Conservation (phyloP, 2,329 filamentous ascomycete genomes). For the Neonectria punicea region DNA sequence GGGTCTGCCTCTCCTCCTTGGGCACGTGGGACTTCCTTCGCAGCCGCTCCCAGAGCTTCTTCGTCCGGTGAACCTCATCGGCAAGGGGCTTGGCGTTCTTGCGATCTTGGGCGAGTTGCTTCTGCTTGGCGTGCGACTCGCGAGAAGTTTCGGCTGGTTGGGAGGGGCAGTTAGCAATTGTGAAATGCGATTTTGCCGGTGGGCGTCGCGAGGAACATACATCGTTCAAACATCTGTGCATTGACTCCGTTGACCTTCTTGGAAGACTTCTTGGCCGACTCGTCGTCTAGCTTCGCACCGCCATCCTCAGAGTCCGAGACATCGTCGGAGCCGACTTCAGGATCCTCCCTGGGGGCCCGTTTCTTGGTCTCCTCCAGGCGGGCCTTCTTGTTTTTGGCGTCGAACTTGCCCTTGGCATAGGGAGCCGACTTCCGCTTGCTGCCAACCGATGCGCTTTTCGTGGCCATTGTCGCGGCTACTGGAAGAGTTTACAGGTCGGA, state of each 20-base stretch:
- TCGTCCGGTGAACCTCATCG: constrained; percentile 86
- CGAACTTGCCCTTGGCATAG: constrained; percentile 54
- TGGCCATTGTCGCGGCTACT: constrained; percentile 55
- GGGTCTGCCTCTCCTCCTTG: constrained; percentile 84
- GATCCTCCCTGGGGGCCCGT: constrained; percentile 53
- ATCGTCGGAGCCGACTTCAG: constrained; percentile 56
- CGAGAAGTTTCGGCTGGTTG: constrained; percentile 71
- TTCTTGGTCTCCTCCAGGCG: constrained; percentile 52
- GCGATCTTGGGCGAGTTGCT: constrained; percentile 85
- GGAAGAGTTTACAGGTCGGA: constrained; percentile 14
- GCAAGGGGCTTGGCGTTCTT: constrained; percentile 94
- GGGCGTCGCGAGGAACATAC: constrained; percentile 45
- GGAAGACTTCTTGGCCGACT: constrained; percentile 49
- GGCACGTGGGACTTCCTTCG: constrained; percentile 94
- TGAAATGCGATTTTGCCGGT: neutral
- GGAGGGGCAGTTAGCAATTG: constrained; percentile 20
- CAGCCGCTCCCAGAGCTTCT: constrained; percentile 96
- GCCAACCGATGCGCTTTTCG: constrained; percentile 57
- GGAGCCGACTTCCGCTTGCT: constrained; percentile 68
- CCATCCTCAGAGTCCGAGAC: constrained; percentile 65
- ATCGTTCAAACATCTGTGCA: constrained; percentile 55
- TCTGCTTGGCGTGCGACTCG: constrained; percentile 94
- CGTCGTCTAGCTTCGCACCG: constrained; percentile 58
- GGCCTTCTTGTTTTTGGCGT: constrained; percentile 62
- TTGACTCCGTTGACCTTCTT: constrained; percentile 47